A percentile compares a stretch with the other conserved stretches of the same genome.
These are phyloP conservation scores for Carex kokanica DNA, from an alignment of 176 grass and related monocot genomes.

Conservation along the genomic window DNA sequence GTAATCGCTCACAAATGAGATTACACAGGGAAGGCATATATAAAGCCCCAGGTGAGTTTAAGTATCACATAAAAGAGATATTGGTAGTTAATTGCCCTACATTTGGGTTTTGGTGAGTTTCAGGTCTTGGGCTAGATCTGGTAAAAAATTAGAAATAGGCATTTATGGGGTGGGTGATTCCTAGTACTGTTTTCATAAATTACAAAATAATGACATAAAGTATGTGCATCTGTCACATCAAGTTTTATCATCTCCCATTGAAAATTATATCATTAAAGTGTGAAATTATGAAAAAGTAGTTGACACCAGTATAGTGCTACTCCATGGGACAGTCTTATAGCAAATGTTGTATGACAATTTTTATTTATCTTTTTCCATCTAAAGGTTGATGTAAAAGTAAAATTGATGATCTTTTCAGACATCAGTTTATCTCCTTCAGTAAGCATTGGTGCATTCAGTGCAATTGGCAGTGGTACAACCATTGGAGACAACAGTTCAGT, in stretches of 20 bases:
- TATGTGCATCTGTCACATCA: background rate
- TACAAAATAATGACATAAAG: background rate
- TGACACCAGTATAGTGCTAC: background rate
- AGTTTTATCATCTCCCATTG: background rate
- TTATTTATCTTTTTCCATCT: background rate
- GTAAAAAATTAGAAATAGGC: background rate
- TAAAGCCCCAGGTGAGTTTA: slow-evolving; percentile 58
- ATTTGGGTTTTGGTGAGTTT: background rate
- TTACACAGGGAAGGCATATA: slow-evolving; percentile 75
- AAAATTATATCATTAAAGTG: background rate
- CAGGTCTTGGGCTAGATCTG: background rate
- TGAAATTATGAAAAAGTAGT: background rate
- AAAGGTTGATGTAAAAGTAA: background rate
- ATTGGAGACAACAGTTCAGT: slow-evolving; percentile 63
- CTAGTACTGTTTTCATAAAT: background rate
- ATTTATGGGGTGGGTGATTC: background rate
- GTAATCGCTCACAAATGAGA: slow-evolving; percentile 41
- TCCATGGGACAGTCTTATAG: background rate
- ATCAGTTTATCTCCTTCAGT: slow-evolving; percentile 55
- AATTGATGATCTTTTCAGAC: slow-evolving; percentile 43
- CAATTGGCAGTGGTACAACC: slow-evolving; percentile 65
- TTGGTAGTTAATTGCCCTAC: background rate
- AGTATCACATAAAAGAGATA: background rate
- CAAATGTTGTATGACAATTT: background rate
- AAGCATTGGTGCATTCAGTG: slow-evolving; percentile 63